phyloP scores from a whole-genome alignment of 2,329 filamentous ascomycete species.

The Onygena corvina region DNA sequence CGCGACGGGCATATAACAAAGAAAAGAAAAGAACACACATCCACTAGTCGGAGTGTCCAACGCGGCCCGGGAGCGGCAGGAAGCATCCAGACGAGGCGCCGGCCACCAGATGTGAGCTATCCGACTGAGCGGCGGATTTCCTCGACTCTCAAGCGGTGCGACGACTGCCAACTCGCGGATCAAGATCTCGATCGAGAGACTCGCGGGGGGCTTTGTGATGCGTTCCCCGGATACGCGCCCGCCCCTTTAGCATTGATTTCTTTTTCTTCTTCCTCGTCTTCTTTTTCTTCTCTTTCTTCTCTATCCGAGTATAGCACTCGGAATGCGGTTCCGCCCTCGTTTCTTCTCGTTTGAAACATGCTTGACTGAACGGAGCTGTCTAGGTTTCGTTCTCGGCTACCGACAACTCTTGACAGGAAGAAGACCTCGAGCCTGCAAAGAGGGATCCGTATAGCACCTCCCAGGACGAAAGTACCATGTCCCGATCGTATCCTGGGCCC shows the following conservation, averaged over 20 bases:
- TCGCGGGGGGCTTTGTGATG: no score
- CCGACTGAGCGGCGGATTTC: background rate
- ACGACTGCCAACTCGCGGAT: background rate
- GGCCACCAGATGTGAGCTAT: constrained; percentile 2
- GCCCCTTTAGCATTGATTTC: background rate
- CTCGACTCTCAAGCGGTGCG: background rate
- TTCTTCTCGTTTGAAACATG: no score
- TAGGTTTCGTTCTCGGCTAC: background rate
- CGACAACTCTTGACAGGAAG: no score
- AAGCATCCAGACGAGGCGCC: background rate
- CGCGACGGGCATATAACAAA: background rate
- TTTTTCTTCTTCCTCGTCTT: background rate
- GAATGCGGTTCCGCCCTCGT: no score
- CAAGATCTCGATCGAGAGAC: background rate
- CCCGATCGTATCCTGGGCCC: background rate
- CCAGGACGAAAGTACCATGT: no score
- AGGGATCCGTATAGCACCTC: no score
- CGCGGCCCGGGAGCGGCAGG: background rate
- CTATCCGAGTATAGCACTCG: background rate
- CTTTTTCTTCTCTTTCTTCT: background rate
- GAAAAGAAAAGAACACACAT: background rate
- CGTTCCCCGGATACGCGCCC: background rate
- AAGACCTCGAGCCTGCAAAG: no score
- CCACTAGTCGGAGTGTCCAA: background rate
- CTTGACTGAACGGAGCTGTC: no score